Evolutionary conservation across 1,284 basidiomycete species (phyloP).

Genomic region (Thecaphora thlaspeos): DNA sequence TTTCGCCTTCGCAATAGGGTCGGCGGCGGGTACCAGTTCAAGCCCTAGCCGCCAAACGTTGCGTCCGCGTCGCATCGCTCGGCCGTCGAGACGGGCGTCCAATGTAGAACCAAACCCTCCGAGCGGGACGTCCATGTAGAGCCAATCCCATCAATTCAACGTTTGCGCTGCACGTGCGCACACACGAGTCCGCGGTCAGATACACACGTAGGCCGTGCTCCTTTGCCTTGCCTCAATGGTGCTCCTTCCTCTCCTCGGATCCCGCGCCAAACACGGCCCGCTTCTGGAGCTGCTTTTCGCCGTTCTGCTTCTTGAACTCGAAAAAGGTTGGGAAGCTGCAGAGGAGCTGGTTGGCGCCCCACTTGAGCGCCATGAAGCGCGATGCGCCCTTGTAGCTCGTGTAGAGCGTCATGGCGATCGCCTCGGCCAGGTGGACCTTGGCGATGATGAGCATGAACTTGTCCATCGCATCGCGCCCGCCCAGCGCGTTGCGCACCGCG

Average conservation of each 20-base stretch:
- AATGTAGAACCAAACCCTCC: too few species aligned
- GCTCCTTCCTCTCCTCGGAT: conserved; percentile 20
- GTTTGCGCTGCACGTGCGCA: too few species aligned
- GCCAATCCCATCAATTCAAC: too few species aligned
- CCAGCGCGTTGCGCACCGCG: conserved; percentile 19
- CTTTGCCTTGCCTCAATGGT: too few species aligned
- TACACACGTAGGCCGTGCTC: too few species aligned
- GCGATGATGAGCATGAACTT: conserved; percentile 15
- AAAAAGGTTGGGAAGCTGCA: conserved; percentile 41
- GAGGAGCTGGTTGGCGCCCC: conserved; percentile 19
- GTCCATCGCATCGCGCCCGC: conserved; percentile 26
- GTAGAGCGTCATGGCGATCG: conserved; percentile 15
- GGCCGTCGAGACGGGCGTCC: too few species aligned
- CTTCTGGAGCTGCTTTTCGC: conserved; percentile 12
- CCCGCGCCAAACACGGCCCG: conserved; percentile 9
- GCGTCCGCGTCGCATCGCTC: too few species aligned
- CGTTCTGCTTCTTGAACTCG: conserved; percentile 37
- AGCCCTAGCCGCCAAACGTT: conserved; percentile 10
- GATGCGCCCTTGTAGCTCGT: conserved; percentile 26
- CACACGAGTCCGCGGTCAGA: background rate
- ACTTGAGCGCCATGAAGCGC: conserved; percentile 14
- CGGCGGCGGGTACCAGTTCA: conserved; percentile 71
- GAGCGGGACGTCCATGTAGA: too few species aligned
- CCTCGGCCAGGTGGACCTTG: conserved; percentile 19
- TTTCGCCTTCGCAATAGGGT: conserved; percentile 68